Base-by-base conservation (phyloP, 1,284 basidiomycete species). In the Kwoniella shivajii region DNA sequence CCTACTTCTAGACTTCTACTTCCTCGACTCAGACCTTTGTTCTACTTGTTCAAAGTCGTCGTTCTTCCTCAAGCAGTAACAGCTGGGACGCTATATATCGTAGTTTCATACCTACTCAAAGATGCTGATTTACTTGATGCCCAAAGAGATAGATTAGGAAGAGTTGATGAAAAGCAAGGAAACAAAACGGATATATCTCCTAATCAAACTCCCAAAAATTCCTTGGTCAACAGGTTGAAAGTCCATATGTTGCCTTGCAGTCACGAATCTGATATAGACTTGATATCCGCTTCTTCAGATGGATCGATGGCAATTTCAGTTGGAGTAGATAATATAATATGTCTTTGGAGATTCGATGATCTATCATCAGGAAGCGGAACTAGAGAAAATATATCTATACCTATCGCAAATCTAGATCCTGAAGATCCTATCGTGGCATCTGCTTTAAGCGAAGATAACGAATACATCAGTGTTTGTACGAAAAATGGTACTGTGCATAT, bases 51-150 rank as follows among this genome's bases (percentile, higher is more conserved):
- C 71, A 90, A 90, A 76, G 88, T 92, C 59, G 86, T 96, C 69
- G 80, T 93, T 1, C 74, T 92, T 1, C 95, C 95, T 0, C 95
- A 96, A 69, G 84, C 85, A 2, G 82, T 82, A 1, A 95, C 92
- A 0, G 88, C 89, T 3, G 79, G 83, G 31, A 75, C 84, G 1
- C 81, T 98, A 3, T 97, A 90, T 74, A 82, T 84, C 7, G 78
- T 98, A 20, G 80, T 96, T 13, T 82, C 91, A n/a, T 94, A 94
- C 72, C 82, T 99, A 1, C 81, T 97, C 57, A 95, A 95, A 78
- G 88, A 96, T 64, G 86, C 92, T 0, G 92, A 98, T 59, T 83
- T 93, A 1, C 83, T 97, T 14, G 92, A 94, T 67, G 88, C 88
- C 4, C 92, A 93, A 68, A 82, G 87, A 41, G 83, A 88, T 56